A percentile compares a stretch with the other conserved stretches of the same genome.
Evolutionary conservation across 2,329 filamentous ascomycete species (phyloP).

Genomic region (Sphaerulina vaccinii): DNA sequence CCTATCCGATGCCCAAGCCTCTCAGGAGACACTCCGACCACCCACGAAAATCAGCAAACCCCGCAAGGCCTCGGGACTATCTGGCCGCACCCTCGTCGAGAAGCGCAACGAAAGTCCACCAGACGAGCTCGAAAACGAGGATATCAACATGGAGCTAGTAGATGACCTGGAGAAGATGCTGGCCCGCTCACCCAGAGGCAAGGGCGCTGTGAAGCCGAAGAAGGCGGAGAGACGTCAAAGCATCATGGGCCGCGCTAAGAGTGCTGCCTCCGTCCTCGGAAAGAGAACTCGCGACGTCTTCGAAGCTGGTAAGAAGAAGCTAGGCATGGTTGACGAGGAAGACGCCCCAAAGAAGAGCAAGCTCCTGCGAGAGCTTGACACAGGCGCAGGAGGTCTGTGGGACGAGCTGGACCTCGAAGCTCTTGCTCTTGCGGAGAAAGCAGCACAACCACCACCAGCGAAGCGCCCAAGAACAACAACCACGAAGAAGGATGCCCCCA

Average conservation of each 20-base stretch:
- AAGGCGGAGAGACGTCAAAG: slow-evolving; percentile 28
- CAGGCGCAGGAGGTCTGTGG: slow-evolving; percentile 25
- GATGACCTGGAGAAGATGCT: slow-evolving; percentile 37
- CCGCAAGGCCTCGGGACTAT: slow-evolving; percentile 49
- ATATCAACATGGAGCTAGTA: slow-evolving; percentile 51
- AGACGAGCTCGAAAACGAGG: slow-evolving; percentile 32
- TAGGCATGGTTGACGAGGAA: slow-evolving; percentile 30
- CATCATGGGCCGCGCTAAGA: slow-evolving; percentile 36
- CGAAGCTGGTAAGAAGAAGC: slow-evolving; percentile 40
- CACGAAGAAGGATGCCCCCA: neutral
- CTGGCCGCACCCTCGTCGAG: slow-evolving; percentile 36
- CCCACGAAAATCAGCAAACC: slow-evolving; percentile 46
- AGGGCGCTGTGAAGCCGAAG: slow-evolving; percentile 15
- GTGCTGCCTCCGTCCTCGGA: slow-evolving; percentile 35
- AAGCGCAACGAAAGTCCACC: slow-evolving; percentile 16
- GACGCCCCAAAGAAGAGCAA: slow-evolving; percentile 27
- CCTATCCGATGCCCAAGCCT: slow-evolving; percentile 30
- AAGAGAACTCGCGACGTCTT: slow-evolving; percentile 40
- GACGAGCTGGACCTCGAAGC: neutral
- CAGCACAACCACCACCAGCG: slow-evolving; percentile 18
- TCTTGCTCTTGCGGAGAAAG: neutral
- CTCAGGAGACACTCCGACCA: slow-evolving; percentile 18
- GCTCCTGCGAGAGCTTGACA: slow-evolving; percentile 36
- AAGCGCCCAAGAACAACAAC: slow-evolving; percentile 30
- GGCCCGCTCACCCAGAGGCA: slow-evolving; percentile 10